Evolutionary conservation across 1,284 basidiomycete genomes (phyloP).

Genomic region (Cutaneotrichosporon sp.): DNA sequence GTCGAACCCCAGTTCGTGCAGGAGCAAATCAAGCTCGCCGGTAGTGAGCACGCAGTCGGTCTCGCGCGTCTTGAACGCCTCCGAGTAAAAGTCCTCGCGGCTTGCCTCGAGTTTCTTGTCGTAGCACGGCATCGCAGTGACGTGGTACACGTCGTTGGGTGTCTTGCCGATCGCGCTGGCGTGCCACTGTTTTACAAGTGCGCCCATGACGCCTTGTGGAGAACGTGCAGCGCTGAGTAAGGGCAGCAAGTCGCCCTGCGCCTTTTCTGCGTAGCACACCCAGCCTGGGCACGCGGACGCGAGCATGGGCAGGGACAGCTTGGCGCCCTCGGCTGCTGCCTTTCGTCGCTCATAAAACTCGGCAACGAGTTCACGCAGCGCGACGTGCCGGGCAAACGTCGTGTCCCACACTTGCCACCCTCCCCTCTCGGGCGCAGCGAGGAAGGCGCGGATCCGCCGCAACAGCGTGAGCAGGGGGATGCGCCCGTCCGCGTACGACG

Average conservation of each 20-base stretch:
- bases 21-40: conserved; percentile 83
- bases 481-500: conserved; percentile 55
- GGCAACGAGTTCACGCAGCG: conserved; percentile 69
- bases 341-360: conserved; percentile 71
- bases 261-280: conserved; percentile 99
- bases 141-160: conserved; percentile 83
- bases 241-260: conserved; percentile 87
- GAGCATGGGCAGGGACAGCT: conserved; percentile 68
- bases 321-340: conserved; percentile 24
- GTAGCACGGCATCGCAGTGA: conserved; percentile 98
- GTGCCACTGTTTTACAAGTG: conserved; percentile 82
- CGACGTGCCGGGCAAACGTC: conserved; percentile 85
- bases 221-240: conserved; percentile 85
- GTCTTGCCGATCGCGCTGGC: conserved; percentile 61
- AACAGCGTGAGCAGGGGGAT: conserved; percentile 59
- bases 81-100: conserved; percentile 80
- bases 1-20: conserved; percentile 77
- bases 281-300: conserved; percentile 96
- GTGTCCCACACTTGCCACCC: conserved; percentile 74
- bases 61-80: conserved; percentile 72
- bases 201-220: conserved; percentile 90
- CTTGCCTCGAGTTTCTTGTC: conserved; percentile 99
- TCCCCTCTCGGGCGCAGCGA: conserved; percentile 29
- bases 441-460: conserved; percentile 62
- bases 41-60: conserved; percentile 98